A percentile compares a stretch with the other conserved stretches of the same genome.
Evolutionary conservation across 331 rosid species (phyloP).

Genomic region (Prunus yedoensis): DNA sequence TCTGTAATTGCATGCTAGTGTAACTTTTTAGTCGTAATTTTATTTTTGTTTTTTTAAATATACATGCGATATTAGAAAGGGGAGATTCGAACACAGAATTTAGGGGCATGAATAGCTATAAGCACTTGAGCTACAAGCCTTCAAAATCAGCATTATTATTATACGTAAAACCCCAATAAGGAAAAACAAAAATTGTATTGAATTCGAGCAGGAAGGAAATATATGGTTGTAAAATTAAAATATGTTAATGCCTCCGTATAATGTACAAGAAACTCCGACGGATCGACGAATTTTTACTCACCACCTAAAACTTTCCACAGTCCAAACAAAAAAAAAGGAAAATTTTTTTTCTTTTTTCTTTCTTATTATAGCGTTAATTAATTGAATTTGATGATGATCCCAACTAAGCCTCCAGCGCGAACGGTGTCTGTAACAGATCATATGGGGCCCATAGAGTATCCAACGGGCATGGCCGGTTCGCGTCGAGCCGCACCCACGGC

Average conservation of each 20-base stretch:
- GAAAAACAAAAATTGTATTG: background rate
- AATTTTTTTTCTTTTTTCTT: too few species aligned
- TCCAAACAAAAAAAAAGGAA: background rate
- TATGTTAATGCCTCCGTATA: background rate
- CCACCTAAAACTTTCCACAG: background rate
- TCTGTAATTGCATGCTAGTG: background rate
- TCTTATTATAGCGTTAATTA: background rate
- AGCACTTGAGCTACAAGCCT: too few species aligned
- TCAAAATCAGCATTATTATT: too few species aligned
- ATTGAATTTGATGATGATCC: background rate
- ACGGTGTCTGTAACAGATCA: constrained; percentile 65
- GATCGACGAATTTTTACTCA: background rate
- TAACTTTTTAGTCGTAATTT: background rate
- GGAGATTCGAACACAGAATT: fast-evolving
- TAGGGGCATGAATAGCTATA: too few species aligned
- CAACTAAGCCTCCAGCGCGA: constrained; percentile 52
- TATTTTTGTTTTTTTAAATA: too few species aligned
- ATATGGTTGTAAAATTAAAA: background rate
- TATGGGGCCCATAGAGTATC: constrained; percentile 95
- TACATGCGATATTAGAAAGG: too few species aligned
- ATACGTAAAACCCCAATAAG: background rate
- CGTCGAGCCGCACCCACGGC: constrained; percentile 90
- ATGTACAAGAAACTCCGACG: background rate
- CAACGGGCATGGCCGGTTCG: constrained; percentile 77
- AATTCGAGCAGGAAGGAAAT: background rate